Conservation (phyloP, 805 yeast genomes). For the Brettanomyces custersianus region DNA sequence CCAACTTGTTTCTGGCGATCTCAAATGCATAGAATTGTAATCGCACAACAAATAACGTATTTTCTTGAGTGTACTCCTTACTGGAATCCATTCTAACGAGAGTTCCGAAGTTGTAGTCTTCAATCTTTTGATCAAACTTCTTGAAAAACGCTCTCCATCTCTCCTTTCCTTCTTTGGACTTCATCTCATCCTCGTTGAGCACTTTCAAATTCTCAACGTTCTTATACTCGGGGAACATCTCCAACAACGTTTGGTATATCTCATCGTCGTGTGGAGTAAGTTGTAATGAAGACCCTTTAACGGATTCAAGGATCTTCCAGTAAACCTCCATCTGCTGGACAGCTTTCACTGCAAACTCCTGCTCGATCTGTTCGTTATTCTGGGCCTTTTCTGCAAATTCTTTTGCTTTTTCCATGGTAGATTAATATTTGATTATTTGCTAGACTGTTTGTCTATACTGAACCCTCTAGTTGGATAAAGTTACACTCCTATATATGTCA, state of each 20-base stretch:
- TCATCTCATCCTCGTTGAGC: slow-evolving; percentile 74
- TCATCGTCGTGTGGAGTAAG: slow-evolving; percentile 67
- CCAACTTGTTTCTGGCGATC: slow-evolving; percentile 83
- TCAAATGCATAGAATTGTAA: slow-evolving; percentile 93
- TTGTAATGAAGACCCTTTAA: slow-evolving; percentile 74
- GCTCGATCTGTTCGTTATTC: slow-evolving; percentile 90
- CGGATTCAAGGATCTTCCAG: slow-evolving; percentile 68
- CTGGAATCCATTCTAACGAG: slow-evolving; percentile 65
- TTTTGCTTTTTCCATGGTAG: no score
- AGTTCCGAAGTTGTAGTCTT: slow-evolving; percentile 94
- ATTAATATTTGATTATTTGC: no score
- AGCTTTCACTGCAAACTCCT: slow-evolving; percentile 96
- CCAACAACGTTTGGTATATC: slow-evolving; percentile 49
- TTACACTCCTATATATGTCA: no score
- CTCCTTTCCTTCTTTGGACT: slow-evolving; percentile 68
- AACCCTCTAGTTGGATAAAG: no score
- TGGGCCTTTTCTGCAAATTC: slow-evolving; percentile 88
- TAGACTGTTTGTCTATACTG: no score
- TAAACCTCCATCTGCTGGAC: slow-evolving; percentile 93
- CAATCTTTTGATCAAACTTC: slow-evolving; percentile 68
- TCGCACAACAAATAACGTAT: slow-evolving; percentile 85
- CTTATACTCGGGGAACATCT: slow-evolving; percentile 82
- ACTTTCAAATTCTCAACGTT: slow-evolving; percentile 46
- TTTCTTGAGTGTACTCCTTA: slow-evolving; percentile 72
- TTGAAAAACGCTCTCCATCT: slow-evolving; percentile 88